Evolutionary conservation across 225 moss, liverwort and hornwort genomes (phyloP).

Genomic region (Physcomitrellopsis africana): DNA sequence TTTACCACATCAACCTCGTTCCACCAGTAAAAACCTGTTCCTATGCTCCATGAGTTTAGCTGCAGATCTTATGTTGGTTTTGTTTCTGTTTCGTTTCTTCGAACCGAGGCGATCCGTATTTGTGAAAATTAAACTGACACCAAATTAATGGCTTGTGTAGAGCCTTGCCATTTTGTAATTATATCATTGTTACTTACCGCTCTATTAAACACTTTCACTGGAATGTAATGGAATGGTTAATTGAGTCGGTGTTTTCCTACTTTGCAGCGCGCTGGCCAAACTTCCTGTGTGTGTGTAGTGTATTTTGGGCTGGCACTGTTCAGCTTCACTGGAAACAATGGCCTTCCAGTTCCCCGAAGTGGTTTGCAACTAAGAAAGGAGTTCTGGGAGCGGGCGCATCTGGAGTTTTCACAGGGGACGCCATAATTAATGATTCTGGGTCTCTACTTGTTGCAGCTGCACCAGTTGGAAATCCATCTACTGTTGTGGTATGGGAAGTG

Average conservation of each 20-base stretch:
- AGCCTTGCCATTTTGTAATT: neutral
- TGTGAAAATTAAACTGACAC: neutral
- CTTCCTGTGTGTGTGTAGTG: conserved; percentile 85
- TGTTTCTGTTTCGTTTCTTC: neutral
- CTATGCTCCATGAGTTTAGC: neutral
- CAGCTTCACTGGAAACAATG: conserved; percentile 98
- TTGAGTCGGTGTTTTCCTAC: neutral
- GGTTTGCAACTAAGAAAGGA: conserved; percentile 89
- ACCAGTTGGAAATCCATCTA: conserved; percentile 93
- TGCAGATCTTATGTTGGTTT: neutral
- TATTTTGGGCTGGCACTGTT: conserved; percentile 87
- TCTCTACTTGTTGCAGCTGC: conserved; percentile 84
- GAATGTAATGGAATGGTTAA: neutral
- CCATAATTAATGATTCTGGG: conserved; percentile 74
- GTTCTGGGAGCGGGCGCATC: conserved; percentile 95
- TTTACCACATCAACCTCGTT: conserved; percentile 78
- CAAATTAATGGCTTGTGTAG: neutral
- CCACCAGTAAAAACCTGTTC: conserved; percentile 48
- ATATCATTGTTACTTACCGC: neutral
- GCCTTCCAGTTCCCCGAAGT: conserved; percentile 67
- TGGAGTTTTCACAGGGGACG: conserved; percentile 86
- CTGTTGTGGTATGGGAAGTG: conserved; percentile 97
- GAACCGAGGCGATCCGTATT: neutral
- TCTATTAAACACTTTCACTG: neutral
- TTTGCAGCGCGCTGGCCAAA: conserved; percentile 95